These are phyloP conservation scores for Diaporthe helianthi DNA, from an alignment of 2,329 filamentous ascomycete genomes.

Conservation along the genomic window DNA sequence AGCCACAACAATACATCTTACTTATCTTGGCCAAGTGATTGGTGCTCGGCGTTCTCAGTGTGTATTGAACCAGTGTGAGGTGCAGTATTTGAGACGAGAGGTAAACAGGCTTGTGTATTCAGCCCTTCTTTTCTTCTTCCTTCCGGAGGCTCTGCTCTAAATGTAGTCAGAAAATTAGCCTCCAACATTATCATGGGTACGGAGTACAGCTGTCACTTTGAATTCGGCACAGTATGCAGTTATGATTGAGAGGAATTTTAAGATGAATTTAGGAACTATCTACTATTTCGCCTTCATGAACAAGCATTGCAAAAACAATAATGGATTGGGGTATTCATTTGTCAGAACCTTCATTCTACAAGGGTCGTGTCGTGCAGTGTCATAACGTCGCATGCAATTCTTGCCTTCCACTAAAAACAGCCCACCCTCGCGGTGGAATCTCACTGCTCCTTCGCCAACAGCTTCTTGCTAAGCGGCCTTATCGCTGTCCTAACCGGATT, in stretches of 20 bases:
- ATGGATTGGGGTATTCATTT: constrained; percentile 28
- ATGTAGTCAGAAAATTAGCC: not conserved
- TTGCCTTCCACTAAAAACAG: not conserved
- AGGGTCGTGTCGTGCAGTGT: constrained; percentile 23
- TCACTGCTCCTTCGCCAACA: constrained; percentile 5
- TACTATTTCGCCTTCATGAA: constrained; percentile 9
- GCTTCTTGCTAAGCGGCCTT: constrained; percentile 12
- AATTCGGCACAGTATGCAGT: not conserved
- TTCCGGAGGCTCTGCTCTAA: not conserved
- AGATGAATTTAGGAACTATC: constrained; percentile 17
- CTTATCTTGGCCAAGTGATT: not conserved
- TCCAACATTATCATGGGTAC: not conserved
- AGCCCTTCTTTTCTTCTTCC: too few species aligned
- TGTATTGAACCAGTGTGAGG: not conserved
- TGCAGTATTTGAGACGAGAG: not conserved
- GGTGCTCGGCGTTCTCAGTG: not conserved
- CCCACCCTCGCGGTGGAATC: not conserved
- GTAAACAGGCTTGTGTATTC: not conserved
- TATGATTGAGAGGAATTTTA: not conserved
- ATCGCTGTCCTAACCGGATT: constrained; percentile 23
- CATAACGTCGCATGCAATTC: constrained; percentile 30
- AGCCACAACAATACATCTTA: not conserved
- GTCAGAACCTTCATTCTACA: constrained; percentile 20
- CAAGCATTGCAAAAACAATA: constrained; percentile 9
- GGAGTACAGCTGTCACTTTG: not conserved